A percentile compares a stretch with the other conserved stretches of the same genome.
Conservation (phyloP, 192 early-diverging fungal species). For the Coemansia sp. region DNA sequence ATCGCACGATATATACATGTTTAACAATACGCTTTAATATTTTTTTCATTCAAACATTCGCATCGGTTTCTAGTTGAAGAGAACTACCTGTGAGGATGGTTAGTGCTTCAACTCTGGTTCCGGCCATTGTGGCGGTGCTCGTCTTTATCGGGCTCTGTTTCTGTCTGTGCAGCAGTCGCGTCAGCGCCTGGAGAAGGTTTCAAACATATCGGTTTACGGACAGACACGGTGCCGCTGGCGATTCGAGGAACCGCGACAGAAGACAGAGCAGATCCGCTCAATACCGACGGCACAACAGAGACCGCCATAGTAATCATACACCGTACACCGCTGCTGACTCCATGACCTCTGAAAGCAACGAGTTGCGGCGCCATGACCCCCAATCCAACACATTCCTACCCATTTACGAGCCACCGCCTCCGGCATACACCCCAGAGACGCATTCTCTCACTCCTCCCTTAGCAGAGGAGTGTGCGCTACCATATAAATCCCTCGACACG, state of each 20-base stretch:
- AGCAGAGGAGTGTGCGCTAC: background rate
- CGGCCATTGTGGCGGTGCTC: background rate
- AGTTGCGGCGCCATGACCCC: background rate
- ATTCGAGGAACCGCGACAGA: background rate
- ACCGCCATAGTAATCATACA: background rate
- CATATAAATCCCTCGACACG: background rate
- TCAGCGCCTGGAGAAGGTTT: background rate
- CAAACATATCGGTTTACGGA: background rate
- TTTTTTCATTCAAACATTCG: background rate
- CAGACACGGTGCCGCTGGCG: background rate
- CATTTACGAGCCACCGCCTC: constrained; percentile 10
- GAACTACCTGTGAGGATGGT: background rate
- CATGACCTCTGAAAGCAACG: background rate
- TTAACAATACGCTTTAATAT: background rate
- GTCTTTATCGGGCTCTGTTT: background rate
- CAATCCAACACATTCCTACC: background rate
- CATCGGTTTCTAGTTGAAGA: background rate
- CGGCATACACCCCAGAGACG: background rate
- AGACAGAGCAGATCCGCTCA: background rate
- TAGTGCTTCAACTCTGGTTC: background rate
- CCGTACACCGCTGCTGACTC: background rate
- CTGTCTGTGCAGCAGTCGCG: constrained; percentile 7
- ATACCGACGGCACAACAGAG: background rate
- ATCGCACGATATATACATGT: too few relatives aligned
- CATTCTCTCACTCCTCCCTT: background rate